Evolutionary conservation across 495 filamentous ascomycete genomes (phyloP).

Genomic region (Lentithecium fluviatile): DNA sequence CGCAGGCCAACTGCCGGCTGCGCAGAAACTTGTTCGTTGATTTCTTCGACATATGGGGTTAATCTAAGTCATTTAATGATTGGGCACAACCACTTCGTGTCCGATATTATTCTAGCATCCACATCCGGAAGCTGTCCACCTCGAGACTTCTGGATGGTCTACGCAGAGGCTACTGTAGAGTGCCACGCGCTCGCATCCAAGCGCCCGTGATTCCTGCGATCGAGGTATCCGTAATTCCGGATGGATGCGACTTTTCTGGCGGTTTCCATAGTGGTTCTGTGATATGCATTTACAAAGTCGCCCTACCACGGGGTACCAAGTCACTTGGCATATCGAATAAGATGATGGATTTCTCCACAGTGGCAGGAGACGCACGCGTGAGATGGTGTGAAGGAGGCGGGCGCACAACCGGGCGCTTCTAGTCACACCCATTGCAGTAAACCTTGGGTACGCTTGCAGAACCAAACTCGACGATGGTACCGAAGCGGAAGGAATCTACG

Average conservation of each 20-base stretch:
- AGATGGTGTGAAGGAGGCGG: background rate
- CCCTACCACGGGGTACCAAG: background rate
- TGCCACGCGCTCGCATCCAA: constrained; percentile 5
- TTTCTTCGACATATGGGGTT: constrained; percentile 31
- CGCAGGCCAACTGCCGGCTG: constrained; percentile 22
- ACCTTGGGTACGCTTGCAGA: background rate
- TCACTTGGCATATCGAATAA: background rate
- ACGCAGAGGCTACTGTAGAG: constrained; percentile 5
- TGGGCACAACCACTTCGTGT: constrained; percentile 24
- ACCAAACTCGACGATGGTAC: background rate
- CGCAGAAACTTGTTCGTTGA: constrained; percentile 21
- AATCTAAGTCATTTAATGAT: constrained; percentile 28
- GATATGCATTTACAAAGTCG: constrained; percentile 1
- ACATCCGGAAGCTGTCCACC: constrained; percentile 9
- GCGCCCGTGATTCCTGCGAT: background rate
- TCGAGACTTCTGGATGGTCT: constrained; percentile 13
- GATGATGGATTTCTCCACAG: background rate
- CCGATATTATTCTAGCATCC: constrained; percentile 10
- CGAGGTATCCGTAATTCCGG: constrained; percentile 12
- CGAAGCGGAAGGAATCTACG: background rate
- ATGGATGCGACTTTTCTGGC: background rate
- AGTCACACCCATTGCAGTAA: no score
- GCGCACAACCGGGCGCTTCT: background rate
- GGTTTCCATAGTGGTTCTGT: constrained; percentile 5
- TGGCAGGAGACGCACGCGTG: background rate